These are phyloP conservation scores for Escovopsis weberi DNA, from an alignment of 2,329 filamentous ascomycete species.

Conservation along the genomic window DNA sequence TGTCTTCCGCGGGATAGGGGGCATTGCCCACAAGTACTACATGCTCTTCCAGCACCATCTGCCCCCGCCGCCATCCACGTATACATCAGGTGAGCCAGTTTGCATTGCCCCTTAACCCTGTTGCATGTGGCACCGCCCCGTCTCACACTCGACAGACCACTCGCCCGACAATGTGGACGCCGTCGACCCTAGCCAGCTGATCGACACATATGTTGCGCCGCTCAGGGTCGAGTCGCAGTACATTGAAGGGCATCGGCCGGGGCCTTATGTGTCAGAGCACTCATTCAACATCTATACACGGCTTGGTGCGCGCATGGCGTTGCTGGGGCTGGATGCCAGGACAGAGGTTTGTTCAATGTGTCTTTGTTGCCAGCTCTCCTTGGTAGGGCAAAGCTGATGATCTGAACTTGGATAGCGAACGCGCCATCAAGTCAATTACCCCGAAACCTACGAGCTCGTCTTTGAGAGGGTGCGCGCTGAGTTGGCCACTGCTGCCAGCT, in stretches of 20 bases:
- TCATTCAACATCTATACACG: constrained; percentile 79
- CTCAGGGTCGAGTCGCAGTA: constrained; percentile 51
- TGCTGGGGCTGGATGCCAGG: constrained; percentile 81
- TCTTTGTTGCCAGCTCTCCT: neutral
- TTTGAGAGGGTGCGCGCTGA: constrained; percentile 65
- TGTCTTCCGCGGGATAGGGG: constrained; percentile 84
- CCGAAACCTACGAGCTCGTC: constrained; percentile 74
- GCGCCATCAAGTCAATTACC: constrained; percentile 86
- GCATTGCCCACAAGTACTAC: constrained; percentile 94
- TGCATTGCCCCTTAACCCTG: constrained; percentile 18
- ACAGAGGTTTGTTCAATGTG: constrained; percentile 48
- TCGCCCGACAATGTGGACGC: constrained; percentile 18
- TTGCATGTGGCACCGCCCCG: too few relatives aligned
- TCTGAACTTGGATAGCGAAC: constrained; percentile 44
- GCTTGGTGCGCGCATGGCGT: constrained; percentile 67
- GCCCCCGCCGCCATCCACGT: constrained; percentile 72
- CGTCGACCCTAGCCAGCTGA: constrained; percentile 56
- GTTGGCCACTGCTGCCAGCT: constrained; percentile 50
- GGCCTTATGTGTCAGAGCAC: constrained; percentile 77
- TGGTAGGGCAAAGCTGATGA: too few relatives aligned
- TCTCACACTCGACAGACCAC: neutral
- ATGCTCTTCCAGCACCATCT: constrained; percentile 94
- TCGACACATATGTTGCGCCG: constrained; percentile 56
- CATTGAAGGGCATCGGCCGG: constrained; percentile 62
- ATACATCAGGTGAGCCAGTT: constrained; percentile 48